These are phyloP conservation scores for Fraxinus pennsylvanica DNA, from an alignment of 257 asterid genomes.

Conservation along the genomic window DNA sequence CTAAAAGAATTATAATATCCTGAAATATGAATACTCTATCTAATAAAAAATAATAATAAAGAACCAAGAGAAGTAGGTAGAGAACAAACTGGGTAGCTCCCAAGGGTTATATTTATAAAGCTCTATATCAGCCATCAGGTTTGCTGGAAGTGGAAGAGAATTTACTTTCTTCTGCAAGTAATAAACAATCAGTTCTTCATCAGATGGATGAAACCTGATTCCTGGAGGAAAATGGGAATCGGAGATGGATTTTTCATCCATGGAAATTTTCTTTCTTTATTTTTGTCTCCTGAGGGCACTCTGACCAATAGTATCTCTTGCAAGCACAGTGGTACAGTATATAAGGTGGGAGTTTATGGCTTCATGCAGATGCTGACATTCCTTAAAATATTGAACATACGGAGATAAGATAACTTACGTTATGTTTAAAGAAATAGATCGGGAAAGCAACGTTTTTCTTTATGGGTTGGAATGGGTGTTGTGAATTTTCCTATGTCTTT, in stretches of 20 bases:
- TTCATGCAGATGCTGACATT: not conserved
- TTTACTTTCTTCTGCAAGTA: slow-evolving; percentile 55
- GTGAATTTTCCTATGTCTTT: not conserved
- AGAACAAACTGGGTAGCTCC: slow-evolving; percentile 61
- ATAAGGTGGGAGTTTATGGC: slow-evolving; percentile 12
- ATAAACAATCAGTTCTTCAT: slow-evolving; percentile 53
- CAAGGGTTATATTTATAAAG: slow-evolving; percentile 64
- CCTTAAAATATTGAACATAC: not conserved
- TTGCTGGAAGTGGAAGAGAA: slow-evolving; percentile 47
- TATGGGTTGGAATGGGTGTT: not conserved
- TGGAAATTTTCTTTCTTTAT: not conserved
- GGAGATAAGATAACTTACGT: not conserved
- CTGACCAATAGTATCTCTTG: slow-evolving; percentile 7
- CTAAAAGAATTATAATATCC: no score
- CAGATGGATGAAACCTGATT: slow-evolving; percentile 63
- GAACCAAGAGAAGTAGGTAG: not conserved
- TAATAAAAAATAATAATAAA: no score
- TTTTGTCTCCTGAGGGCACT: not conserved
- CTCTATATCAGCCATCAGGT: slow-evolving; percentile 53
- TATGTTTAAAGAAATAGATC: not conserved
- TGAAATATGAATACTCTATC: no score
- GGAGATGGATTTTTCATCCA: slow-evolving; percentile 32
- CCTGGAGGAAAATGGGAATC: slow-evolving; percentile 56
- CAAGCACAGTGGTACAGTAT: slow-evolving; percentile 19
- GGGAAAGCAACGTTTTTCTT: not conserved